Conservation (phyloP, 1,284 basidiomycete genomes). For the Leccinum solheimii region DNA sequence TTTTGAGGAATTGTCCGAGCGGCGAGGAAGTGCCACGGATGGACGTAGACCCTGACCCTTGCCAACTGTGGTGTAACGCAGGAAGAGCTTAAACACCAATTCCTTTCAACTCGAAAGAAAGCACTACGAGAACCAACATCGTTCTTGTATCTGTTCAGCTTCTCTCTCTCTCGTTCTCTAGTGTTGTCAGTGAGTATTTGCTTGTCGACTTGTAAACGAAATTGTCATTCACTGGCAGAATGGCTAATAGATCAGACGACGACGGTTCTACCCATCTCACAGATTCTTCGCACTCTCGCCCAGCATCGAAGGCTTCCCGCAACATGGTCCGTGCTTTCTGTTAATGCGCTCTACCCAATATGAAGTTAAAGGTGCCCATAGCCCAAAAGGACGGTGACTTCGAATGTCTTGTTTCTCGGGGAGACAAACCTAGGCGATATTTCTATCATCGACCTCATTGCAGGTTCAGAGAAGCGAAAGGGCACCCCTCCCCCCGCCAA, state of each 20-base stretch:
- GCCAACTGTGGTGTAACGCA: conserved; percentile 5
- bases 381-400: conserved; percentile 7
- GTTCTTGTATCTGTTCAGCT: neutral
- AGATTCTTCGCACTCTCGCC: conserved; percentile 11
- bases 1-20: conserved; percentile 1
- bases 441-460: conserved; percentile 24
- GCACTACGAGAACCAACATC: neutral
- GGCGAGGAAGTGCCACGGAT: neutral
- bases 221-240: conserved; percentile 9
- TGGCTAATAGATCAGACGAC: conserved; percentile 20
- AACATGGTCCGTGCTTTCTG: neutral
- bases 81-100: neutral
- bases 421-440: conserved; percentile 22
- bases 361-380: conserved; percentile 12
- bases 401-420: conserved; percentile 27
- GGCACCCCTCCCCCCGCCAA: neutral
- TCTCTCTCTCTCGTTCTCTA: neutral
- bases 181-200: conserved; percentile 14
- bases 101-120: conserved; percentile 1
- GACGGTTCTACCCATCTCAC: conserved; percentile 6
- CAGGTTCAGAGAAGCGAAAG: conserved; percentile 7
- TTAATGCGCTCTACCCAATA: neutral
- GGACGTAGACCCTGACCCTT: neutral
- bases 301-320: conserved; percentile 9
- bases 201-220: conserved; percentile 1